Conservation (phyloP, 2,329 filamentous ascomycete genomes). For the Cercospora sp. region DNA sequence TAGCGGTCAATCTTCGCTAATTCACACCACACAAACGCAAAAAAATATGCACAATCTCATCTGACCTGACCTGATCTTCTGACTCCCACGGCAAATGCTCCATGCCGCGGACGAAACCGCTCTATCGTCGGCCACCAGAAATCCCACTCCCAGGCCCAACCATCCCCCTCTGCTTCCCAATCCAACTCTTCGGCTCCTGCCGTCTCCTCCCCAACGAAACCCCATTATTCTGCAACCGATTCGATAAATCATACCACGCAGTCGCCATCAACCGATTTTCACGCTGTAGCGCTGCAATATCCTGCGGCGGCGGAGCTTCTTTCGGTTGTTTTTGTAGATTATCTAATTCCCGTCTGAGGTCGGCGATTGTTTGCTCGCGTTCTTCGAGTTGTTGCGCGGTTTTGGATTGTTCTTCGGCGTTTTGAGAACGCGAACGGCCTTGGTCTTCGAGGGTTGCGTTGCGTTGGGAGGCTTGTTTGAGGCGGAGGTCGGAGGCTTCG, state of each 20-base stretch:
- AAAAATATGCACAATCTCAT: neutral
- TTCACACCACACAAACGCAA: neutral
- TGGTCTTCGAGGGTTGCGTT: slow-evolving; percentile 35
- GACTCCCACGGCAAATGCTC: neutral
- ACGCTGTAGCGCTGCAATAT: slow-evolving; percentile 69
- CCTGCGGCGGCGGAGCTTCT: slow-evolving; percentile 32
- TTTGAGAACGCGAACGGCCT: slow-evolving; percentile 20
- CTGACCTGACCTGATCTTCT: neutral
- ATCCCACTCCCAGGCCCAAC: slow-evolving; percentile 37
- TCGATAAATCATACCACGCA: slow-evolving; percentile 84
- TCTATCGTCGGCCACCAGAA: slow-evolving; percentile 10
- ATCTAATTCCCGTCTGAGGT: slow-evolving; percentile 36
- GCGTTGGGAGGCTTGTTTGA: slow-evolving; percentile 37
- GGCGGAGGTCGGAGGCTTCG: slow-evolving; percentile 35
- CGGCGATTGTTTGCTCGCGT: slow-evolving; percentile 32
- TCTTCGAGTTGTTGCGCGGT: slow-evolving; percentile 30
- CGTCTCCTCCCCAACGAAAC: slow-evolving; percentile 73
- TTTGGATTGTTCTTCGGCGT: slow-evolving; percentile 21
- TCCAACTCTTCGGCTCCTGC: slow-evolving; percentile 76
- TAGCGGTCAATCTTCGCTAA: neutral
- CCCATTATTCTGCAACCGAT: slow-evolving; percentile 77
- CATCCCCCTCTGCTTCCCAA: slow-evolving; percentile 72
- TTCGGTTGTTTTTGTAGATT: slow-evolving; percentile 25
- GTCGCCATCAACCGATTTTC: slow-evolving; percentile 77
- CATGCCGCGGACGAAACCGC: neutral